These are phyloP conservation scores for Aspergillus felis DNA, from an alignment of 2,329 filamentous ascomycete species.

Conservation along the genomic window DNA sequence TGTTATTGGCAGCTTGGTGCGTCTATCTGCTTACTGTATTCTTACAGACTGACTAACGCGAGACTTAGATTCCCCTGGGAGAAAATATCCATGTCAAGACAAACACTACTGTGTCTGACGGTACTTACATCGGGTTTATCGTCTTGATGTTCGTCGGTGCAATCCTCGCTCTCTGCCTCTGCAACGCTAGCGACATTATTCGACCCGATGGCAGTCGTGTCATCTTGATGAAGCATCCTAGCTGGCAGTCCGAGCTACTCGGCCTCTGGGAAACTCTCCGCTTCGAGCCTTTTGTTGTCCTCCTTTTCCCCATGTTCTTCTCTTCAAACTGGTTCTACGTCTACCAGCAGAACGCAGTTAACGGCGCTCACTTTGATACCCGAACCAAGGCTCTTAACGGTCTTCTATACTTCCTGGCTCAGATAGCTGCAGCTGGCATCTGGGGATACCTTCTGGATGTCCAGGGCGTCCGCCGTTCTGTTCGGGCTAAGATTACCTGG, in stretches of 20 bases:
- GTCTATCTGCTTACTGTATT: conserved; percentile 15
- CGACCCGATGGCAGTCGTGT: conserved; percentile 73
- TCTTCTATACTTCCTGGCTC: conserved; percentile 69
- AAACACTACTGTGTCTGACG: conserved; percentile 51
- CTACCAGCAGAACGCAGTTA: conserved; percentile 72
- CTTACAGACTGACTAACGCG: neutral
- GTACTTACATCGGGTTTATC: conserved; percentile 80
- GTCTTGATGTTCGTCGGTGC: conserved; percentile 71
- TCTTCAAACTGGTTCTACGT: conserved; percentile 75
- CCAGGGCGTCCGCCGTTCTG: conserved; percentile 54
- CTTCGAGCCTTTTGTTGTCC: conserved; percentile 66
- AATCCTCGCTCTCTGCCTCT: conserved; percentile 63
- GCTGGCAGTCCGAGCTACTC: conserved; percentile 70
- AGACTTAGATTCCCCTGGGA: conserved; percentile 36
- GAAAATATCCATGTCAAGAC: conserved; percentile 38
- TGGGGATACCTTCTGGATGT: conserved; percentile 69
- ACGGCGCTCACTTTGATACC: conserved; percentile 65
- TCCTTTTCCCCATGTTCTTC: conserved; percentile 78
- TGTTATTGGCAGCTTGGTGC: conserved; percentile 70
- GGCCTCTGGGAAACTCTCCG: conserved; percentile 70
- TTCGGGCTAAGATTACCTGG: conserved; percentile 63
- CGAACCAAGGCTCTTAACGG: conserved; percentile 70
- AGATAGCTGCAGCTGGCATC: conserved; percentile 69
- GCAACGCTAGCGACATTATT: conserved; percentile 66
- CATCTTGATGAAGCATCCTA: conserved; percentile 83